Conservation (phyloP, 257 asterid species). For the Plectranthus barbatus region DNA sequence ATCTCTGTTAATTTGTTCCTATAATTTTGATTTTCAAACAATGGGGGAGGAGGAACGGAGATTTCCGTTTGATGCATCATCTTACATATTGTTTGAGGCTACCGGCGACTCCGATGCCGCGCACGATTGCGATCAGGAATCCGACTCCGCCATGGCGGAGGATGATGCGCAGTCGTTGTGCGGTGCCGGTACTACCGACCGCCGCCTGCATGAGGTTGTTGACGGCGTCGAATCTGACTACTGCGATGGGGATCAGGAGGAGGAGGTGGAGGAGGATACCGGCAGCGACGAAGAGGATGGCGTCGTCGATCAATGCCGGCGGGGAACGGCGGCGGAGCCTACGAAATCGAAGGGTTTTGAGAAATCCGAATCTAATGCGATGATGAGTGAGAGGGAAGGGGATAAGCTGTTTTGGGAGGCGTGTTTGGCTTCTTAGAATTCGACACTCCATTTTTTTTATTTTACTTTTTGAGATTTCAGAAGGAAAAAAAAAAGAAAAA, state of each 20-base stretch:
- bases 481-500: not conserved
- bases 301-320: slow-evolving; percentile 41
- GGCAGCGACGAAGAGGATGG: slow-evolving; percentile 41
- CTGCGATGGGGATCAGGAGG: not conserved
- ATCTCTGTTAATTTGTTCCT: not conserved
- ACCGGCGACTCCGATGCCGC: slow-evolving; percentile 45
- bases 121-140: not conserved
- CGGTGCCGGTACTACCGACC: not conserved
- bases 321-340: slow-evolving; percentile 12
- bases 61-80: slow-evolving; percentile 24
- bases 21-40: not conserved
- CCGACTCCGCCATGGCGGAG: slow-evolving; percentile 11
- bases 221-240: slow-evolving; percentile 5
- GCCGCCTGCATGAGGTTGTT: slow-evolving; percentile 4
- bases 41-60: slow-evolving; percentile 9
- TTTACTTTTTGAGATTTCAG: not conserved
- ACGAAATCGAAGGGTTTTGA: slow-evolving; percentile 20
- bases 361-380: slow-evolving; percentile 23
- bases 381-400: slow-evolving; percentile 32
- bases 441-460: too few relatives aligned
- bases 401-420: slow-evolving; percentile 69
- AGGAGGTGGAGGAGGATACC: slow-evolving; percentile 14
- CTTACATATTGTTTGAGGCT: slow-evolving; percentile 42
- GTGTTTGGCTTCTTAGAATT: slow-evolving; percentile 44
- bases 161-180: slow-evolving; percentile 34